Conservation (phyloP, 2,329 filamentous ascomycete species). For the Botrytis fabae region DNA sequence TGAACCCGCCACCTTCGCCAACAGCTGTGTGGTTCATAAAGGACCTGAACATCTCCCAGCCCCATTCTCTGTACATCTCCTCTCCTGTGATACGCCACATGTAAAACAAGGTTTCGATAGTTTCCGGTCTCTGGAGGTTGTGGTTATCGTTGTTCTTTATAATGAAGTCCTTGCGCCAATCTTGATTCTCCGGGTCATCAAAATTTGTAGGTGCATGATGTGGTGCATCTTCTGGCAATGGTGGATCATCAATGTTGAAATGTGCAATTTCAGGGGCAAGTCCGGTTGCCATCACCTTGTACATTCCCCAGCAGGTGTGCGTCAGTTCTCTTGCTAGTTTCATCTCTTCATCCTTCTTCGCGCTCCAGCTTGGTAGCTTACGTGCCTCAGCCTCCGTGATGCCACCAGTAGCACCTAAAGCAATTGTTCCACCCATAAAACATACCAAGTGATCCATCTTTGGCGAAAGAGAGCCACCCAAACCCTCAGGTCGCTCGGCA, state of each 20-base stretch:
- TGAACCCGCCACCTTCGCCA: constrained; percentile 76
- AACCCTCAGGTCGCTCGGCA: constrained; percentile 77
- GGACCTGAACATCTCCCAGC: constrained; percentile 96
- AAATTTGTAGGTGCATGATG: constrained; percentile 52
- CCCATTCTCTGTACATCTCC: constrained; percentile 86
- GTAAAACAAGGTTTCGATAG: constrained; percentile 93
- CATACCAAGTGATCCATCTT: constrained; percentile 99
- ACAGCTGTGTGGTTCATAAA: constrained; percentile 87
- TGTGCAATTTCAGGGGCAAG: constrained; percentile 94
- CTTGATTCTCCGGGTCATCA: constrained; percentile 53
- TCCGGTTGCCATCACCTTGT: constrained; percentile 83
- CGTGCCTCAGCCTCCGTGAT: constrained; percentile 72
- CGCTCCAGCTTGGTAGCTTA: constrained; percentile 70
- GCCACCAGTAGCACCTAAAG: constrained; percentile 81
- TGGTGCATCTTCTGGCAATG: constrained; percentile 59
- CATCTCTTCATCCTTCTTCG: constrained; percentile 83
- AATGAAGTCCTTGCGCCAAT: constrained; percentile 75
- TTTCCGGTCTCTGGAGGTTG: constrained; percentile 94
- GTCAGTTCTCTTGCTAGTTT: constrained; percentile 83
- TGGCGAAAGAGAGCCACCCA: constrained; percentile 65
- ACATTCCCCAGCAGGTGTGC: constrained; percentile 98
- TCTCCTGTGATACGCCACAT: constrained; percentile 99
- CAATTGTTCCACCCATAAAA: constrained; percentile 96
- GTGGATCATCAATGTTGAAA: constrained; percentile 74
- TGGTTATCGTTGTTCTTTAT: constrained; percentile 83